Conservation (phyloP, 148 eudicot species). For the Drosera capensis region DNA sequence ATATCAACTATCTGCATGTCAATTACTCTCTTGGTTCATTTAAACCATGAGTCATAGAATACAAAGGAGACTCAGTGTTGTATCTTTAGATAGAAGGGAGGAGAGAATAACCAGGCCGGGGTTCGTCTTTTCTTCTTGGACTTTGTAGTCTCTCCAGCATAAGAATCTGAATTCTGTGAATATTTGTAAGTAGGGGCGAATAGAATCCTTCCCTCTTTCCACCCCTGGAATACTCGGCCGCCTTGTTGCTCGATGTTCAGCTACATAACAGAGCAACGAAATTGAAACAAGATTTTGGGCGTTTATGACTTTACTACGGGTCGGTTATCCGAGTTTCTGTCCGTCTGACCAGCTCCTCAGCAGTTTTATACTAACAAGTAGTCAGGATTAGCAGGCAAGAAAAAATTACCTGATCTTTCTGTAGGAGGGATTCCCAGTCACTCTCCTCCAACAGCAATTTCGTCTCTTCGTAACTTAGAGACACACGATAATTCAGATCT, state of each 20-base stretch:
- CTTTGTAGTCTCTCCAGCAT: slow-evolving; percentile 57
- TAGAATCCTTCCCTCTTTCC: slow-evolving; percentile 50
- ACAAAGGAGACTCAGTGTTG: too few species aligned
- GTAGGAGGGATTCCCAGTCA: slow-evolving; percentile 57
- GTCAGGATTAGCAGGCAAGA: slow-evolving; percentile 2
- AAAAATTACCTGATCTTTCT: slow-evolving; percentile 91
- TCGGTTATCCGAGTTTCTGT: too few species aligned
- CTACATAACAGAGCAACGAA: slow-evolving; percentile 23
- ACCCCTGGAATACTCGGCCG: slow-evolving; percentile 60
- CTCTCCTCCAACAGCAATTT: slow-evolving; percentile 41
- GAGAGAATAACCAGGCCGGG: slow-evolving; percentile 50
- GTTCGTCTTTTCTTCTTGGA: slow-evolving; percentile 75
- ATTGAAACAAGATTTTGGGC: background rate
- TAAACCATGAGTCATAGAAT: background rate
- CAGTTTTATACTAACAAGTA: background rate
- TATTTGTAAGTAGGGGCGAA: slow-evolving; percentile 87
- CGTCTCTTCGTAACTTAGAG: slow-evolving; percentile 70
- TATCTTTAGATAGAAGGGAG: background rate
- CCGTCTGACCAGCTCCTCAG: too few species aligned
- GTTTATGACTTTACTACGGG: too few species aligned
- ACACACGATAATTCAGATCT: slow-evolving; percentile 71
- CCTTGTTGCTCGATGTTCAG: slow-evolving; percentile 40
- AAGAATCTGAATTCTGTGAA: slow-evolving; percentile 64
- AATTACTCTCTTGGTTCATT: background rate
- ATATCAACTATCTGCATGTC: background rate